Evolutionary conservation across 2,329 filamentous ascomycete genomes (phyloP).

Genomic region (Phaeophleospora eucalypticola): DNA sequence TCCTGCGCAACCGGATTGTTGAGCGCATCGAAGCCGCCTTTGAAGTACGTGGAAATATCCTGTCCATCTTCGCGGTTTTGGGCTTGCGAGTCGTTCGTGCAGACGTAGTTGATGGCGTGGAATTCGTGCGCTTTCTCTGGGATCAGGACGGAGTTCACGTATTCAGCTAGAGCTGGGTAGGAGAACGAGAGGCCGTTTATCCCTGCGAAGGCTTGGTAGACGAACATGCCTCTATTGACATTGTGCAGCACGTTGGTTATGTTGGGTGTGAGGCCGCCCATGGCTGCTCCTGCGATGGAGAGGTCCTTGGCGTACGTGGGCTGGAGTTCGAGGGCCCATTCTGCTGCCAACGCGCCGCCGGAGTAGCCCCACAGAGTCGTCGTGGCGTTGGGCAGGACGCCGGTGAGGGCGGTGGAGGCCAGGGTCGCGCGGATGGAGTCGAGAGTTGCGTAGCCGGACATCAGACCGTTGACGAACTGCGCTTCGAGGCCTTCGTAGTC

Average conservation of each 20-base stretch:
- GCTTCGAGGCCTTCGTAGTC: conserved; percentile 29
- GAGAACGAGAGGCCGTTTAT: conserved; percentile 23
- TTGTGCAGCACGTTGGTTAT: conserved; percentile 22
- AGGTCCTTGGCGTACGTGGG: conserved; percentile 29
- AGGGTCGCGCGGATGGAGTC: conserved; percentile 28
- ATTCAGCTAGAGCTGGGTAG: conserved; percentile 20
- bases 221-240: conserved; percentile 25
- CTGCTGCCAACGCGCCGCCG: conserved; percentile 50
- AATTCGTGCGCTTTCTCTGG: conserved; percentile 1
- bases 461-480: conserved; percentile 23
- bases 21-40: conserved; percentile 27
- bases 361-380: conserved; percentile 43
- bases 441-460: conserved; percentile 26
- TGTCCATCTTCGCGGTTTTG: conserved; percentile 30
- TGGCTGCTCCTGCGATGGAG: conserved; percentile 27
- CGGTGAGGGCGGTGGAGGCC: conserved; percentile 2
- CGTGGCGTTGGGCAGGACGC: not conserved
- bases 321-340: conserved; percentile 40
- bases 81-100: conserved; percentile 17
- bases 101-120: conserved; percentile 1
- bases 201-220: conserved; percentile 25
- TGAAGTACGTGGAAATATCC: conserved; percentile 40
- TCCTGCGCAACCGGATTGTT: conserved; percentile 19
- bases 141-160: conserved; percentile 1
- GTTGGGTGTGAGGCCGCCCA: conserved; percentile 33